phyloP scores from a whole-genome alignment of 1,139 yeast genomes.

The Kurtzmaniella quercitrusa region DNA sequence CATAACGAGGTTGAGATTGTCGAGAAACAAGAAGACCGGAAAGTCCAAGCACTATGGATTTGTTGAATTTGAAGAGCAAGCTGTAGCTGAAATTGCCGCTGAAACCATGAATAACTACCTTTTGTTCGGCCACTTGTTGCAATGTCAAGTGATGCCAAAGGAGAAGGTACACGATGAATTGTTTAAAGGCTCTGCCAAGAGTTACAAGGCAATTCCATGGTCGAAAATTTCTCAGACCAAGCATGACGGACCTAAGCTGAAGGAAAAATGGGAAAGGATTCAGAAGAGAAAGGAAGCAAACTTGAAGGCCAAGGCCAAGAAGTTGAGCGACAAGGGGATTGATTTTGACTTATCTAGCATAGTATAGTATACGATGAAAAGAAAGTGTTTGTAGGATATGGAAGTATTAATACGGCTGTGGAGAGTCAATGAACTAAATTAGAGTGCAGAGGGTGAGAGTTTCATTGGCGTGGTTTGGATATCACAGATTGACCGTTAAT shows the following conservation, averaged over 20 bases:
- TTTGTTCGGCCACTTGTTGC: slow-evolving; percentile 75
- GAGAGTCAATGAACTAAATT: too few relatives aligned
- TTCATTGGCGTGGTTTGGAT: too few relatives aligned
- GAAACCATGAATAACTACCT: slow-evolving; percentile 96
- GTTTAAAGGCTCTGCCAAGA: slow-evolving; percentile 51
- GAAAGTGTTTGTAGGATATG: background rate
- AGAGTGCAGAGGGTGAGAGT: too few relatives aligned
- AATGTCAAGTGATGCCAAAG: slow-evolving; percentile 54
- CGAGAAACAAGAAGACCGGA: slow-evolving; percentile 89
- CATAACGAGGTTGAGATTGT: slow-evolving; percentile 68
- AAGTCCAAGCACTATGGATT: slow-evolving; percentile 91
- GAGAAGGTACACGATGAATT: slow-evolving; percentile 41
- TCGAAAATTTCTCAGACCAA: slow-evolving; percentile 48
- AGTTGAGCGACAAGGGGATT: slow-evolving; percentile 53
- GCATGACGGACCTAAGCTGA: slow-evolving; percentile 53
- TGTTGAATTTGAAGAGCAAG: slow-evolving; percentile 69
- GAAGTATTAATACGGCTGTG: background rate
- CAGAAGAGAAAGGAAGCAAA: slow-evolving; percentile 41
- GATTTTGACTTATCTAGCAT: slow-evolving; percentile 30
- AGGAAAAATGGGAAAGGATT: slow-evolving; percentile 55
- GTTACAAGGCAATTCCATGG: slow-evolving; percentile 64
- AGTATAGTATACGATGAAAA: slow-evolving; percentile 4
- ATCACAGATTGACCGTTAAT: too few relatives aligned
- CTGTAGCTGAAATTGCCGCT: slow-evolving; percentile 83
- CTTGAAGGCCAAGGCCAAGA: slow-evolving; percentile 41